These are phyloP conservation scores for Blastosporella zonata DNA, from an alignment of 1,284 basidiomycete species.

Conservation along the genomic window DNA sequence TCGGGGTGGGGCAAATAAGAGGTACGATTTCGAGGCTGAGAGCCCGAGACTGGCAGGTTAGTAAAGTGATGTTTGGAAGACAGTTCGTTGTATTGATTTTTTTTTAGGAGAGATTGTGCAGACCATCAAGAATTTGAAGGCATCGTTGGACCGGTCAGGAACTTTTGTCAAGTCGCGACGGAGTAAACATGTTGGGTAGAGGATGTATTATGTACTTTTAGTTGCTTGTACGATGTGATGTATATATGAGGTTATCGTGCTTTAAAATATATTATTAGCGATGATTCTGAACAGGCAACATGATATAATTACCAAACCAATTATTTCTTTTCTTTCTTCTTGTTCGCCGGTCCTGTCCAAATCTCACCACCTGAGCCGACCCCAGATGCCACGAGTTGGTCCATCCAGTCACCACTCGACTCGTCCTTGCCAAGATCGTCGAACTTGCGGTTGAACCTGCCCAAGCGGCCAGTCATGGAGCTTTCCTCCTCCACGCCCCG, in stretches of 20 bases:
- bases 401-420: slow-evolving; percentile 46
- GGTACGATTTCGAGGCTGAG: slow-evolving; percentile 98
- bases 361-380: slow-evolving; percentile 10
- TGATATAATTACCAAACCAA: not conserved
- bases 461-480: slow-evolving; percentile 71
- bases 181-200: slow-evolving; percentile 47
- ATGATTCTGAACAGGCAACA: no score
- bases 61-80: slow-evolving; percentile 25
- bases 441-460: slow-evolving; percentile 77
- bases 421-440: slow-evolving; percentile 52
- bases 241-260: no score
- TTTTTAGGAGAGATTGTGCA: slow-evolving; percentile 66
- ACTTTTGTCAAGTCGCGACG: slow-evolving; percentile 56
- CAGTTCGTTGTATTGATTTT: not conserved
- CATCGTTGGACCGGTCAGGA: slow-evolving; percentile 53
- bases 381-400: slow-evolving; percentile 28
- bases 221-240: not conserved
- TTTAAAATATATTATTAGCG: no score
- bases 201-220: slow-evolving; percentile 2
- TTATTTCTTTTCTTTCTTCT: slow-evolving; percentile 17
- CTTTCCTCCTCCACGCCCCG: slow-evolving; percentile 66
- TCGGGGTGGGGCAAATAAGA: slow-evolving; percentile 66
- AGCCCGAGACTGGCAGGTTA: slow-evolving; percentile 75
- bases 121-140: slow-evolving; percentile 59
- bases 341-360: slow-evolving; percentile 17